Percentiles rank a stretch among this genome's conserved stretches.
Conservation (phyloP, 1,139 yeast species). For the Diutina scorzettiae region DNA sequence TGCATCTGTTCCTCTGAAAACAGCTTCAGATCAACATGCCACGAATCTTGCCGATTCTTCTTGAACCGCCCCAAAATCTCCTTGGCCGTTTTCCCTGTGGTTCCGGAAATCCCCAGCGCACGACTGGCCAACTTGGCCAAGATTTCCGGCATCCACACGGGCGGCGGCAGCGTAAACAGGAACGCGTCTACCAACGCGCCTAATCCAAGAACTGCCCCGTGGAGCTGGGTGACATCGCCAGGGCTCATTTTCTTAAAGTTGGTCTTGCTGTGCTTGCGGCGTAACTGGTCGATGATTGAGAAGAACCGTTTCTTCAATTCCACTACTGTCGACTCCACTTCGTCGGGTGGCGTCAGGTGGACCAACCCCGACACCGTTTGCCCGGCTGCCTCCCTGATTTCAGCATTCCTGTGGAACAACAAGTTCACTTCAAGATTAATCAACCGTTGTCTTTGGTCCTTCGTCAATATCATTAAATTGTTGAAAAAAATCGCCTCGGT, state of each 20-base stretch:
- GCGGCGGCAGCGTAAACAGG: constrained; percentile 88
- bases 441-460: constrained; percentile 37
- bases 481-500: constrained; percentile 67
- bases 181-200: constrained; percentile 87
- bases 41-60: constrained; percentile 88
- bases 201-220: constrained; percentile 82
- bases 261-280: constrained; percentile 20
- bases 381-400: constrained; percentile 70
- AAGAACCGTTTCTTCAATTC: constrained; percentile 17
- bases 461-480: constrained; percentile 46
- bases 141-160: constrained; percentile 74
- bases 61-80: constrained; percentile 74
- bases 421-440: constrained; percentile 41
- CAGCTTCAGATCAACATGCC: constrained; percentile 80
- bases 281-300: constrained; percentile 19
- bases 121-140: constrained; percentile 59
- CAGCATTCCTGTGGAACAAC: constrained; percentile 55
- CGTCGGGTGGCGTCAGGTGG: constrained; percentile 58
- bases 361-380: constrained; percentile 70
- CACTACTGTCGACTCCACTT: constrained; percentile 27
- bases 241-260: constrained; percentile 21
- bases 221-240: constrained; percentile 42
- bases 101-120: constrained; percentile 60
- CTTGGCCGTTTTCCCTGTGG: constrained; percentile 79
- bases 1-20: constrained; percentile 76